These are phyloP conservation scores for Aureobasidium sp. DNA, from an alignment of 2,329 filamentous ascomycete genomes.

Conservation along the genomic window DNA sequence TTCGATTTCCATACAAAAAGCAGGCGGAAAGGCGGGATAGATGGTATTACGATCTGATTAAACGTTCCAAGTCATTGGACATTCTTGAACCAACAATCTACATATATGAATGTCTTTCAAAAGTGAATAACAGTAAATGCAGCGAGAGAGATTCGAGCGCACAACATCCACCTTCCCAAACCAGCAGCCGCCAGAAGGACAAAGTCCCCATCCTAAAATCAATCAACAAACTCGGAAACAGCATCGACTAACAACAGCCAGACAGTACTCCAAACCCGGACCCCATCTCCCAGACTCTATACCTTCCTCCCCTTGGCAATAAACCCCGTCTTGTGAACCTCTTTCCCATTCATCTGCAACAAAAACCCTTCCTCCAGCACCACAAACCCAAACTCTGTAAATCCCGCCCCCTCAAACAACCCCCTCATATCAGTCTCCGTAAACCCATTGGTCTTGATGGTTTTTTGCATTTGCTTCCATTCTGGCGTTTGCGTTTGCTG, in stretches of 20 bases:
- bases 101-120: background rate
- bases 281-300: no score
- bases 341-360: slow-evolving; percentile 25
- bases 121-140: background rate
- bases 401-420: slow-evolving; percentile 24
- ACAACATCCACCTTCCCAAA: background rate
- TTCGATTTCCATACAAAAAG: background rate
- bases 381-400: slow-evolving; percentile 27
- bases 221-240: background rate
- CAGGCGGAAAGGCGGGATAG: background rate
- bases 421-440: slow-evolving; percentile 21
- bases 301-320: slow-evolving; percentile 26
- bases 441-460: slow-evolving; percentile 31
- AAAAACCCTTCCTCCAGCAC: slow-evolving; percentile 24
- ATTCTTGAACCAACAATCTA: background rate
- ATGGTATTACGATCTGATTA: slow-evolving; percentile 5
- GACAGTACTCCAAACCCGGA: no score
- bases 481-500: slow-evolving; percentile 13
- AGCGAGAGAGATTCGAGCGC: background rate
- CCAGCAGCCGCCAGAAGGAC: no score
- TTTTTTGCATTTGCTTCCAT: slow-evolving; percentile 24
- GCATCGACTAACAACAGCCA: background rate
- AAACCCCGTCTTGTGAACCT: slow-evolving; percentile 26
- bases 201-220: background rate
- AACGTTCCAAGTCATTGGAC: background rate